A percentile compares a stretch with the other conserved stretches of the same genome.
phyloP scores from a whole-genome alignment of 768 basidiomycete species.

The Rhizopogon vinicolor region DNA sequence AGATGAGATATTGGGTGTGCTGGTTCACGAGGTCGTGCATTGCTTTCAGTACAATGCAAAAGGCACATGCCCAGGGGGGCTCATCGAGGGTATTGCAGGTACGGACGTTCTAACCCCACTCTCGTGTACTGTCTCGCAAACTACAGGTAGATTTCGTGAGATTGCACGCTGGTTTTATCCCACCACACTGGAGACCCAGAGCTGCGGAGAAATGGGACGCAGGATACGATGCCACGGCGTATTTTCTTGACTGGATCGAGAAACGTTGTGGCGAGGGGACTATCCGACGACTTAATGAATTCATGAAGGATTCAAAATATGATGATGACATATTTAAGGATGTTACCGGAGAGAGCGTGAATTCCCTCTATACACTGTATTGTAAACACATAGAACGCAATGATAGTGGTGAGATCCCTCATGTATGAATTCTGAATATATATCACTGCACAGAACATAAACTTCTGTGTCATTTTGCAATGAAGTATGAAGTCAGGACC shows the following conservation, averaged over 20 bases:
- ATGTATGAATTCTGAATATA: not conserved
- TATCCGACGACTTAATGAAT: slow-evolving; percentile 53
- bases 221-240: slow-evolving; percentile 72
- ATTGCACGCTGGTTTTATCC: slow-evolving; percentile 47
- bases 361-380: slow-evolving; percentile 57
- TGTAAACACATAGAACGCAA: slow-evolving; percentile 30
- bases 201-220: slow-evolving; percentile 60
- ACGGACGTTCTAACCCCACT: slow-evolving; percentile 7
- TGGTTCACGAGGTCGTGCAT: slow-evolving; percentile 75
- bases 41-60: slow-evolving; percentile 69
- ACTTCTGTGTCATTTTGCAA: too few species aligned
- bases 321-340: slow-evolving; percentile 47
- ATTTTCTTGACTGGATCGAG: slow-evolving; percentile 70
- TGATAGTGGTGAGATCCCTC: not conserved
- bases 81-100: slow-evolving; percentile 83
- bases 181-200: slow-evolving; percentile 65
- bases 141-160: slow-evolving; percentile 63
- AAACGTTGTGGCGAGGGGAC: slow-evolving; percentile 47
- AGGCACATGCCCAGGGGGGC: slow-evolving; percentile 59
- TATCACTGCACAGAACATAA: too few species aligned
- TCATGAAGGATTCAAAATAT: slow-evolving; percentile 46
- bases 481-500: too few species aligned
- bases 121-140: not conserved
- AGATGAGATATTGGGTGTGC: slow-evolving; percentile 67
- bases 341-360: slow-evolving; percentile 47